phyloP scores from a whole-genome alignment of 2,329 filamentous ascomycete species.

The Colletotrichum sp. region DNA sequence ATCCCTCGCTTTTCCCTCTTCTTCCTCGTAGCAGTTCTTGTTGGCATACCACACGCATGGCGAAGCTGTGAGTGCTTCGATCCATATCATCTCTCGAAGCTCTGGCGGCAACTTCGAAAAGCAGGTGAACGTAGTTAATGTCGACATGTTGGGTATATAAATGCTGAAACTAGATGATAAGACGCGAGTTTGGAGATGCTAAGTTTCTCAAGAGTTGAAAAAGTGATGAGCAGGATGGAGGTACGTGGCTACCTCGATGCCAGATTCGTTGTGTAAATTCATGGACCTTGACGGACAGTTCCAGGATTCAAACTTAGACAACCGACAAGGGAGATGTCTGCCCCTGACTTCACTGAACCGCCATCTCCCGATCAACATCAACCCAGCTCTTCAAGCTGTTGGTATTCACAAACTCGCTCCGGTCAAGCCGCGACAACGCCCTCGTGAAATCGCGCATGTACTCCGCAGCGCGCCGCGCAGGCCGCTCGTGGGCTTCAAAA shows the following conservation, averaged over 20 bases:
- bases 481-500: constrained; percentile 29
- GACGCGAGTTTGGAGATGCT: not conserved
- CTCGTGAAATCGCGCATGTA: constrained; percentile 33
- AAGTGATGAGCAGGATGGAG: not conserved
- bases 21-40: not conserved
- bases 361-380: constrained; percentile 23
- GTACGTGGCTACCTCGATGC: not conserved
- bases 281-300: not conserved
- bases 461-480: constrained; percentile 27
- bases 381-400: constrained; percentile 34
- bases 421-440: constrained; percentile 31
- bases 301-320: accelerated
- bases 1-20: not conserved
- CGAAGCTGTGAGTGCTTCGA: not conserved
- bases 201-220: accelerated
- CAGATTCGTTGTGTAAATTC: too few relatives aligned
- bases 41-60: not conserved
- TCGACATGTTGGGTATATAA: not conserved
- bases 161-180: not conserved
- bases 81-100: not conserved
- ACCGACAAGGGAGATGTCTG: too few relatives aligned
- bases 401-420: constrained; percentile 35
- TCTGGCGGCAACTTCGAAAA: not conserved
- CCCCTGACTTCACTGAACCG: not conserved
- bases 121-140: not conserved